Evolutionary conservation across 2,329 filamentous ascomycete genomes (phyloP), one percentile per base, ranked within the genome.

Genomic region (Trichoderma sp.): DNA sequence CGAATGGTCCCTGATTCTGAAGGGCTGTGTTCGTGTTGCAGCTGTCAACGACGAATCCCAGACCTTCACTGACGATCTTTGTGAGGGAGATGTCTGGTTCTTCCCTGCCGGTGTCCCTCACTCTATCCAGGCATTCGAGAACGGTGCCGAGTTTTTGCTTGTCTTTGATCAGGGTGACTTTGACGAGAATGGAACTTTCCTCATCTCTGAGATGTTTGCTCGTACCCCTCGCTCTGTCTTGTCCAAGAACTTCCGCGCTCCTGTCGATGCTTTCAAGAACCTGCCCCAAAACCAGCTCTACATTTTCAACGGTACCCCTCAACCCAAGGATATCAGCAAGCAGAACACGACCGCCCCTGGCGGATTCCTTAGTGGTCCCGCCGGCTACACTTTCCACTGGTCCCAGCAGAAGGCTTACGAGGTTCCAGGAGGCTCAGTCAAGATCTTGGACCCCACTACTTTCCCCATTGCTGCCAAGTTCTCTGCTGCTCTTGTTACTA

Each of bases 111-210:
- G 83, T 49, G 73, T 86, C 63, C 82, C 86, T 1, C 85, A 83
- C 75, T 85, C 83, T 2, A 82, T 88, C 53, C 87, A 86, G 76
- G 87, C 82, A 0, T 82, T 88, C 14, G 84, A 84, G 4, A 79
- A 84, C 37, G 87, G 87, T 0, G 80, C 78, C 52, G 87, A 89
- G 74, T 89, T 89, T 74, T 80, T 89, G 1, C 81, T 89, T 2
- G 83, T 90, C 60, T 90, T 90, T 72, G 84, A 90, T 76, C 79
- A 85, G 68, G 88, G 87, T 4, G 76, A 77, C 5, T 89, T 89
- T 77, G 85, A 82, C 63, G 88, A 89, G 76, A 86, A 89, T 68
- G 82, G 81, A 57, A 89, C 88, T 0, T 88, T 88, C 78, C 81
- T 90, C 4, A 81, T 87, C 19, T 83, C 83, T 2, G 84, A 87